Base-by-base conservation (phyloP, 345 rosid species). In the Ceriops tagal region DNA sequence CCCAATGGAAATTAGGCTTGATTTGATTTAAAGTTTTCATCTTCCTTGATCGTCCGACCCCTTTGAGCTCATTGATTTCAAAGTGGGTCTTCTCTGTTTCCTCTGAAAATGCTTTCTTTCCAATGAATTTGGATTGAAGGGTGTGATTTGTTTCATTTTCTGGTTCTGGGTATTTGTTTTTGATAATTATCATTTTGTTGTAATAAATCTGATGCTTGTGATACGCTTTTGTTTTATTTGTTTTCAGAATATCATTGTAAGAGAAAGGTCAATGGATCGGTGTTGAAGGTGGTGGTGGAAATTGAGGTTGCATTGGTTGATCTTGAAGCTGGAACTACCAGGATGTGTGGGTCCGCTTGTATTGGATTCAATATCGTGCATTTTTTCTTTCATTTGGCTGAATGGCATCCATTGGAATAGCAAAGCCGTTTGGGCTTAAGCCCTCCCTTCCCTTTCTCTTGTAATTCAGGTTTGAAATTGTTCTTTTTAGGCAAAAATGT, bases 341-440 rank as follows among this genome's bases (percentile, higher is more conserved):
- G 73, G 46, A 93, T 92, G 99, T 74, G 78, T 81, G 66, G 76
- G 61, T 81, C 66, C 61, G 71, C 63, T 71, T 72, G 74, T 64
- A 73, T 70, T 68, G 80, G 81, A 56, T 79, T 74, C 75, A 74
- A 77, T 69, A 72, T 83, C 67, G 78, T 77, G 66, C 79, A 66
- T 53, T 82, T 83, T 81, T 75, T 73, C 82, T 76, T 78, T 80
- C 97, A 88, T 79, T 79, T 89, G 75, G 91, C 95, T 70, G 92
- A 93, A 78, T 93, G 98, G 97, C 97, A 91, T 80, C 97, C 96
- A 60, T 55, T 92, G 87, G 86, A 93, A 82, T 83, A 82, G 81
- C 73, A 35, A 15, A 76, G 67, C 69, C 64, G 69, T 69, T 73
- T 22, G 90, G 89, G 97, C 88, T 64, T 73, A 49, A 65, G 82